phyloP scores from a whole-genome alignment of 768 basidiomycete genomes.

The Tricholoma matsutake region DNA sequence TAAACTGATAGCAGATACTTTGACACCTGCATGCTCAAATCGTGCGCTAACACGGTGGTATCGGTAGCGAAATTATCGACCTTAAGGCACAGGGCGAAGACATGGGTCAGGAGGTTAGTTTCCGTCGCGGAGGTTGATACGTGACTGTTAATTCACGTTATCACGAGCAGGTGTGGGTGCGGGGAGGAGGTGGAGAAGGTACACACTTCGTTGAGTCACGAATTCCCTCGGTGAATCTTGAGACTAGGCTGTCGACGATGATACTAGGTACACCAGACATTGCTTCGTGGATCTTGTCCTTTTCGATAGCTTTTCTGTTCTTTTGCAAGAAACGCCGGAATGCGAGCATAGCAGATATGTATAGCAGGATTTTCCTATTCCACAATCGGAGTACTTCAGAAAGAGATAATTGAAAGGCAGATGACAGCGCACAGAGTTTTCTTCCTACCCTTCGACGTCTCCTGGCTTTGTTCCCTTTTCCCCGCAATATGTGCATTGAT shows the following conservation, averaged over 20 bases:
- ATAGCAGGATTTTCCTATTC: slow-evolving; percentile 68
- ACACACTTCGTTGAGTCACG: slow-evolving; percentile 65
- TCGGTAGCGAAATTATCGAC: slow-evolving; percentile 79
- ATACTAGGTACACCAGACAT: slow-evolving; percentile 57
- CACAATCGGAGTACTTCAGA: neutral
- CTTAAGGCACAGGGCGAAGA: slow-evolving; percentile 78
- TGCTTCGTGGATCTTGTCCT: slow-evolving; percentile 52
- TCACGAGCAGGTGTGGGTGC: slow-evolving; percentile 3
- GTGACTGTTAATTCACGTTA: slow-evolving; percentile 29
- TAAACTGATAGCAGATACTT: slow-evolving; percentile 47
- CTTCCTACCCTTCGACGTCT: slow-evolving; percentile 54
- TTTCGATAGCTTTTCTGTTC: slow-evolving; percentile 40
- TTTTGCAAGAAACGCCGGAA: slow-evolving; percentile 49
- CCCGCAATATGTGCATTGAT: slow-evolving; percentile 59
- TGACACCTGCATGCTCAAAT: slow-evolving; percentile 60
- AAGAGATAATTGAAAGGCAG: slow-evolving; percentile 22
- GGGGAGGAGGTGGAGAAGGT: neutral
- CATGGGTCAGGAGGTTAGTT: slow-evolving; percentile 69
- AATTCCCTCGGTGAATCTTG: slow-evolving; percentile 76
- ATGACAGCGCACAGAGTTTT: slow-evolving; percentile 51
- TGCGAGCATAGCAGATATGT: slow-evolving; percentile 78
- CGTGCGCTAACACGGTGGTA: slow-evolving; percentile 61
- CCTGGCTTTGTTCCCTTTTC: slow-evolving; percentile 29
- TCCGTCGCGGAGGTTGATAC: slow-evolving; percentile 66
- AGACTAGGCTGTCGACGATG: slow-evolving; percentile 70